Evolutionary conservation across 495 filamentous ascomycete species (phyloP), one percentile per base, ranked within the genome.

Genomic region (Parathielavia hyrcaniae): DNA sequence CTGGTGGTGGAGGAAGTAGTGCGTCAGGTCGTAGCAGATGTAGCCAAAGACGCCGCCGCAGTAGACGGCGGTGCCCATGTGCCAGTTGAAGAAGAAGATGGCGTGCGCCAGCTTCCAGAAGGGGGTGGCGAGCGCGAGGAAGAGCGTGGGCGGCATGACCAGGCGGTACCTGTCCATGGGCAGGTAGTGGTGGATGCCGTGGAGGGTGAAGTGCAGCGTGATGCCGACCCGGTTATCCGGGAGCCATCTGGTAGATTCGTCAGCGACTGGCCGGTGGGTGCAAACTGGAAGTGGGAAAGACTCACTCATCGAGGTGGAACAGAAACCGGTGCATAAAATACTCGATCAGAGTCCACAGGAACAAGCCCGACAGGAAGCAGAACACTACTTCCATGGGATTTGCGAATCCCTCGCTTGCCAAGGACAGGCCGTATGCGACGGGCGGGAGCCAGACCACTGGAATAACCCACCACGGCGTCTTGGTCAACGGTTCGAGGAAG

Each of bases 1-100:
- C 74, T 86, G 85, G 73, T 99, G 95, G 71, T 99, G 95, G n/a
- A 99, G 83, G 81, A 97, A 97, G 75, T 97, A 99, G 72, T 99
- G 95, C 14, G 93, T 97, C 75, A 96, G 59, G 68, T 99, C 95
- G 76, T 99, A 99, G 75, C 86, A 89, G 52, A 96, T 81, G 67
- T 97, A 99, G 26, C 95, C 95, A 62, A 95, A 95, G 48, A 99
- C 84, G 55, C 90, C 95, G 32, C 95, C 95, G 67, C 86, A 92
- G 77, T 79, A 97, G 6, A 87, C 85, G 4, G 83, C 77, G 3
- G 84, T 80, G 19, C 83, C 95, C 3, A 87, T 80, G 70, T 84
- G 78, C 91, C 90, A 96, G 70, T 96, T 80, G 70, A 83, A 95
- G 71, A 70, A 89, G 71, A 97, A 89, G 50, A 97, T 68, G 4